These are phyloP conservation scores for Sporobolomyces roseus DNA, from an alignment of 768 basidiomycete species.

Conservation along the genomic window DNA sequence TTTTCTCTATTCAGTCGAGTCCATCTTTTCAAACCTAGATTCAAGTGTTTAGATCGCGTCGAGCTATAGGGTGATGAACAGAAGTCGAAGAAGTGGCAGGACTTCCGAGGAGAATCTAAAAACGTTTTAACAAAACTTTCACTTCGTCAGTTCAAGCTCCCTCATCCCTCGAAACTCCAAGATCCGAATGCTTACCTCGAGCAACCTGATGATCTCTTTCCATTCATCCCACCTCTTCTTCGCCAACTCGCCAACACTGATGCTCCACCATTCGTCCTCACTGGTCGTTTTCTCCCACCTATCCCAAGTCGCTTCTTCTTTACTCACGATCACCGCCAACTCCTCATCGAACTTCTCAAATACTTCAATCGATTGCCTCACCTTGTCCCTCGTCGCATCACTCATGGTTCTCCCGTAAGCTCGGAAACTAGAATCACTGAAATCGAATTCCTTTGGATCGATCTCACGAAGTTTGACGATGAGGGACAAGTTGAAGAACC, in stretches of 20 bases:
- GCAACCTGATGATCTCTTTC: neutral
- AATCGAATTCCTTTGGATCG: neutral
- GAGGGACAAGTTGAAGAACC: conserved; percentile 1
- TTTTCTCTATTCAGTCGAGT: too few relatives aligned
- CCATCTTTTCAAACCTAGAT: too few relatives aligned
- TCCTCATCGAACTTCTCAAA: neutral
- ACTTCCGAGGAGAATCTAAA: too few relatives aligned
- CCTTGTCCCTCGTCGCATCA: neutral
- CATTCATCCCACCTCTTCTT: conserved; percentile 2
- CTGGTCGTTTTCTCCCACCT: neutral
- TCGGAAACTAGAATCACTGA: neutral
- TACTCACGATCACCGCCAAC: neutral
- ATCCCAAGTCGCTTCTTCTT: neutral
- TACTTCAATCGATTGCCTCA: neutral
- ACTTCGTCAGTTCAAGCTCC: too few relatives aligned
- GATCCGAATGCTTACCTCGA: neutral
- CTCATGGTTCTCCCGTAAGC: neutral
- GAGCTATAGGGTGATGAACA: too few relatives aligned
- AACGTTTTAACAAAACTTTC: too few relatives aligned
- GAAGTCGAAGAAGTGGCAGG: too few relatives aligned
- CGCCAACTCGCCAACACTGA: neutral
- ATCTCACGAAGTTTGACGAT: neutral
- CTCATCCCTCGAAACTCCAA: too few relatives aligned
- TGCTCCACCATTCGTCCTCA: neutral
- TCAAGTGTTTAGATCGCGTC: too few relatives aligned